Percentiles rank a stretch among this genome's conserved stretches.
Evolutionary conservation across 345 rosid species (phyloP).

Genomic region (Turritis glabra): DNA sequence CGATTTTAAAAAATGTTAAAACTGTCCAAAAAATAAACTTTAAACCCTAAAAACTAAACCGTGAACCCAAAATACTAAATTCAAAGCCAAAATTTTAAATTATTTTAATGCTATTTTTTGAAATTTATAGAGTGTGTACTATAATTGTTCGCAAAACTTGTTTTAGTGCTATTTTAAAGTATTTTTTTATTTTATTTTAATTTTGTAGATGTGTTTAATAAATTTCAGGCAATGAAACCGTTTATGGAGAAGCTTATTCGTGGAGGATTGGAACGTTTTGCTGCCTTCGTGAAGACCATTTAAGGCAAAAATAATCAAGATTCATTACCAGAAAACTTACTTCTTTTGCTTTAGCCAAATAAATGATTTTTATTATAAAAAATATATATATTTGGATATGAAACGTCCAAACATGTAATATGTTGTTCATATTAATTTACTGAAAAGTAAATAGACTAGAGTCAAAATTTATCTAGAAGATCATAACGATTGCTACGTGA

Average conservation of each 20-base stretch:
- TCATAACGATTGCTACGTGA: neutral
- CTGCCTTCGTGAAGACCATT: conserved; percentile 31
- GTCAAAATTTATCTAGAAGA: neutral
- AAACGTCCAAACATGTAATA: neutral
- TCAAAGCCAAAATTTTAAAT: too few species aligned
- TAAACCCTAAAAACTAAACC: too few species aligned
- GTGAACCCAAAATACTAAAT: too few species aligned
- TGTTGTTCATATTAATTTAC: conserved; percentile 1
- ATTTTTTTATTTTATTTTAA: too few species aligned
- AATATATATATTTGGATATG: neutral
- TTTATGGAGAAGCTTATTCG: conserved; percentile 67
- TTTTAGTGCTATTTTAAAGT: too few species aligned
- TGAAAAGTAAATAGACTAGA: neutral
- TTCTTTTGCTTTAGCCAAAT: conserved; percentile 9
- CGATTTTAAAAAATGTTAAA: too few species aligned
- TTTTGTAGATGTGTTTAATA: too few species aligned
- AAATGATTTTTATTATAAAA: neutral
- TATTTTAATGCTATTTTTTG: too few species aligned
- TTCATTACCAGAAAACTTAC: neutral
- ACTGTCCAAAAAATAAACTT: too few species aligned
- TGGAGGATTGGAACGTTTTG: conserved; percentile 71
- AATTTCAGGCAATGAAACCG: conserved; percentile 69
- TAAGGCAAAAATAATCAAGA: conserved; percentile 9
- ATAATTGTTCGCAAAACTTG: too few species aligned
- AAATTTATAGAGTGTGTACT: too few species aligned